A percentile compares a stretch with the other conserved stretches of the same genome.
Conservation (phyloP, 83 land plant genomes). For the Isoetes engelmannii region DNA sequence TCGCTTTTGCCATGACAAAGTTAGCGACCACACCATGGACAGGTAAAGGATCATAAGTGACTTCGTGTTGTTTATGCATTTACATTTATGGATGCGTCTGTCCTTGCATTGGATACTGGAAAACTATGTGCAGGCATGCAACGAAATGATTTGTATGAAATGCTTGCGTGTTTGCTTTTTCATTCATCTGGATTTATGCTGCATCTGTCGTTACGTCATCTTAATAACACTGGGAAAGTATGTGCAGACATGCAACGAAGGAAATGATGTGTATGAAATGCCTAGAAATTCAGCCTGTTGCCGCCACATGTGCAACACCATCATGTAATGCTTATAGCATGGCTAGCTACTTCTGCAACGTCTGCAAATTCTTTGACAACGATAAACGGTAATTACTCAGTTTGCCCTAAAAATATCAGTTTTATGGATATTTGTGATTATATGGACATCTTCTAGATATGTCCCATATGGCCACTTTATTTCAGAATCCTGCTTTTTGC, state of each 20-base stretch:
- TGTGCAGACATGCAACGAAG: neutral
- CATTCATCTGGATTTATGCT: neutral
- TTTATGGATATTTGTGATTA: too few species aligned
- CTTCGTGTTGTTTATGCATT: neutral
- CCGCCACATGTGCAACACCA: neutral
- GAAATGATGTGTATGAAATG: constrained; percentile 10
- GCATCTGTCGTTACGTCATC: neutral
- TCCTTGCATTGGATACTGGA: neutral
- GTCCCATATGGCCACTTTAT: too few species aligned
- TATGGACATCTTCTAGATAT: too few species aligned
- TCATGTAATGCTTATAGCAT: constrained; percentile 1
- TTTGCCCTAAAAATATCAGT: too few species aligned
- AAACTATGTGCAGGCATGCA: too few species aligned
- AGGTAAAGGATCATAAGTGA: neutral
- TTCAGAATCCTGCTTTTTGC: too few species aligned
- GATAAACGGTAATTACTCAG: neutral
- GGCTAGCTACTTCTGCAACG: neutral
- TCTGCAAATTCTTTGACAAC: constrained; percentile 10
- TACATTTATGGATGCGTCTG: neutral
- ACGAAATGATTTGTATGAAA: too few species aligned
- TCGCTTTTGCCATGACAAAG: constrained; percentile 7
- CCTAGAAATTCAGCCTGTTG: constrained; percentile 1
- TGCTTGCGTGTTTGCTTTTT: too few species aligned
- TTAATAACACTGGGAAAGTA: neutral
- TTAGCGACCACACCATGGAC: constrained; percentile 7